Base-by-base conservation (phyloP, 2,329 filamentous ascomycete genomes). In the Bretziella fagacearum region DNA sequence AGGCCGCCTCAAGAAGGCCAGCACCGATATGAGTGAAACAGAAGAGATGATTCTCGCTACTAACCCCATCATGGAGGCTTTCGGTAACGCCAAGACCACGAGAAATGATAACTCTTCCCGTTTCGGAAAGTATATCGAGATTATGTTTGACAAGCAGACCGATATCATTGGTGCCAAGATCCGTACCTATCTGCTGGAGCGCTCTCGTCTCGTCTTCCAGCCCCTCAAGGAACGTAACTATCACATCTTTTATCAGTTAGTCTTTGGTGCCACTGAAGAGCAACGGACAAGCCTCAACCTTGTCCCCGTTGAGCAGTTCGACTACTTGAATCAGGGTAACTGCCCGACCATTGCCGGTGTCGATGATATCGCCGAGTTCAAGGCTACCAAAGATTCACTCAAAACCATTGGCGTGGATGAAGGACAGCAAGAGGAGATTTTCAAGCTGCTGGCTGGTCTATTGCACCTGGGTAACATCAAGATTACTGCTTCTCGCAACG, bases 81-180 rank as follows among this genome's bases (percentile, higher is more conserved):
- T 98, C 60, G 91, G 91, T 62, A 98, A 98, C 68, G 91, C 91
- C 47, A 98, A 98, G 68, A 98, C 91, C n/a, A 98, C 91, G 8
- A 76, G 91, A 62, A 98, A 98, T 67, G 91, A 98, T 66, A 98
- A 98, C 66, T 98, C 91, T 37, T 98, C 91, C 35, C 78, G 91
- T 58, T 98, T 98, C 64, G 91, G 91, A 62, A 98, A 98, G 71
- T 98, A 98, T 63, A 96, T 98, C 57, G 91, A 98, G 67, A 98
- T 98, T 61, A 89, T 96, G 85, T 98, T 98, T 63, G 87, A 96
- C 65, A 77, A 84, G 53, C 76, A 81, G 58, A 94, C 85, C 52
- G 91, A 93, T 61, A 98, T 98, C 57, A 95, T 96, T 59, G 91
- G 91, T 55, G 91, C 91, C 48, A 93, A 93, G 68, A 98, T 98